A percentile compares a stretch with the other conserved stretches of the same genome.
Evolutionary conservation across 2,329 filamentous ascomycete genomes (phyloP).

Genomic region (Colletotrichum liaoningense): DNA sequence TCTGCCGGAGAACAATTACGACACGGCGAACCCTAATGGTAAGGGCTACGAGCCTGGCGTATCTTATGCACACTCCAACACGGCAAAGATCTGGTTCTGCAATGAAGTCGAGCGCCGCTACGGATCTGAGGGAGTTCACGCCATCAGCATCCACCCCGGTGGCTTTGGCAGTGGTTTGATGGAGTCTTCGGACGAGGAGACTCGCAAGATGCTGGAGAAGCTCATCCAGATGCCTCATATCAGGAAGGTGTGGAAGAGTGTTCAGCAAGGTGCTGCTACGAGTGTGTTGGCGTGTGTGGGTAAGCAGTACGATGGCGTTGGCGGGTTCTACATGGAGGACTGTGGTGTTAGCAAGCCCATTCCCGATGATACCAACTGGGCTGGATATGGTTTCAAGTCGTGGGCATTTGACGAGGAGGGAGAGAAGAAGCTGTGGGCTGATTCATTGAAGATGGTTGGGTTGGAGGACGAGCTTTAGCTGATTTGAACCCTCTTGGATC

Average conservation of each 20-base stretch:
- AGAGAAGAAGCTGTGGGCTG: conserved; percentile 10
- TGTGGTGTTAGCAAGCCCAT: conserved; percentile 4
- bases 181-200: conserved; percentile 10
- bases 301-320: conserved; percentile 3
- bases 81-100: conserved; percentile 62
- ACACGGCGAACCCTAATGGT: conserved; percentile 45
- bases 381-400: conserved; percentile 7
- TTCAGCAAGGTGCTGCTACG: conserved; percentile 4
- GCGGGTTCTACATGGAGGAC: conserved; percentile 16
- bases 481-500: neutral
- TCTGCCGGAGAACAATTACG: conserved; percentile 47
- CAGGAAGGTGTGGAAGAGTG: conserved; percentile 2
- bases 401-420: conserved; percentile 4
- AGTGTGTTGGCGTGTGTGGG: neutral
- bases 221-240: conserved; percentile 5
- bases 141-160: conserved; percentile 26
- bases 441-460: conserved; percentile 11
- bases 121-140: conserved; percentile 46
- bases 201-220: neutral
- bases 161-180: neutral
- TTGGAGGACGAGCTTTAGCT: neutral
- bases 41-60: conserved; percentile 48
- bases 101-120: conserved; percentile 60
- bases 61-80: conserved; percentile 61
- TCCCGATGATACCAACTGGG: neutral